Conservation (phyloP, 331 rosid species). For the Dryas integrifolia region DNA sequence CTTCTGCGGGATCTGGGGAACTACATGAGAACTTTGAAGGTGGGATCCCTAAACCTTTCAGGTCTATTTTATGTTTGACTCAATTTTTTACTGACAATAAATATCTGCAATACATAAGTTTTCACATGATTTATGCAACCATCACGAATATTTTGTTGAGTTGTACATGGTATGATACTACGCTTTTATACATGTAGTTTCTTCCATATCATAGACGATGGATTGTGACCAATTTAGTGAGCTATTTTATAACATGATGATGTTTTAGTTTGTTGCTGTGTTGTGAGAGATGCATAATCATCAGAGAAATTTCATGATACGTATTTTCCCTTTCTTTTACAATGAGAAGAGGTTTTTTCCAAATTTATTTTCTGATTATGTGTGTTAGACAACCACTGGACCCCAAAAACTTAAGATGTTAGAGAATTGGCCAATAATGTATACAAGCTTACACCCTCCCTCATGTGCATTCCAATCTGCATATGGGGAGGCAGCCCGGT, state of each 20-base stretch:
- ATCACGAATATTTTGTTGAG: conserved; percentile 9
- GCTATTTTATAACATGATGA: not conserved
- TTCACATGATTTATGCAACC: conserved; percentile 12
- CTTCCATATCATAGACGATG: not conserved
- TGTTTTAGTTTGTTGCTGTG: not conserved
- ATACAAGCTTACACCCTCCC: no score
- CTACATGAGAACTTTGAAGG: conserved; percentile 97
- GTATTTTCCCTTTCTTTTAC: not conserved
- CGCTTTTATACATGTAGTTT: conserved; percentile 1
- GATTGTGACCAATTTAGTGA: not conserved
- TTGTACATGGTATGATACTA: conserved; percentile 18
- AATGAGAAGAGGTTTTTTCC: not conserved
- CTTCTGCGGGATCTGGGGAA: conserved; percentile 81
- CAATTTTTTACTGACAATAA: not conserved
- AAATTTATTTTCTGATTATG: not conserved
- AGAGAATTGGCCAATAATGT: no score
- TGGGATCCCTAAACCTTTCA: conserved; percentile 35
- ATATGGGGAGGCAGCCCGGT: no score
- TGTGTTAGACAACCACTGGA: no score
- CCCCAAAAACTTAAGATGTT: no score
- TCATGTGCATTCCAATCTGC: no score
- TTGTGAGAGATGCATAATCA: conserved; percentile 14
- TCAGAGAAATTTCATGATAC: conserved; percentile 15
- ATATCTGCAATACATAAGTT: conserved; percentile 5
- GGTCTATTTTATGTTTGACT: conserved; percentile 17